A percentile compares a stretch with the other conserved stretches of the same genome.
phyloP scores from a whole-genome alignment of 805 yeast species.

The Pichia thaimueangensis region DNA sequence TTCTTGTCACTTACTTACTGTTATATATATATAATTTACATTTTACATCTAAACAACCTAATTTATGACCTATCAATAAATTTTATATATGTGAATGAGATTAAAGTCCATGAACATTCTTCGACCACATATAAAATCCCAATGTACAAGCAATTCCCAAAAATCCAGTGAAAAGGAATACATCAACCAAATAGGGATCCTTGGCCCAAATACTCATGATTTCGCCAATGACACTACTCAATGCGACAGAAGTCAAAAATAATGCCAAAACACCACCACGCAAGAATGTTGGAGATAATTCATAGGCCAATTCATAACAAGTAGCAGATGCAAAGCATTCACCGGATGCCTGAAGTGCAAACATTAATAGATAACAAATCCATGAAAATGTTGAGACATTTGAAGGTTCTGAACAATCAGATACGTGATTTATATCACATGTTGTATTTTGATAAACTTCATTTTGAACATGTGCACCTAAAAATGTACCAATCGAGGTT shows the following conservation, averaged over 20 bases:
- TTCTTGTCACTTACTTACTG: neutral
- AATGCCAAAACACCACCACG: constrained; percentile 45
- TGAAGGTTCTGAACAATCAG: constrained; percentile 16
- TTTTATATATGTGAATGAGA: neutral
- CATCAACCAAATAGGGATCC: constrained; percentile 36
- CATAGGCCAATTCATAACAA: constrained; percentile 49
- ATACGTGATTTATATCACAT: constrained; percentile 34
- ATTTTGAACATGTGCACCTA: constrained; percentile 43
- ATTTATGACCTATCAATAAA: neutral
- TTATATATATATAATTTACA: neutral
- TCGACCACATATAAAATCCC: constrained; percentile 7
- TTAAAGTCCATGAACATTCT: neutral
- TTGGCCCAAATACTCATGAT: constrained; percentile 32
- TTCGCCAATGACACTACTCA: constrained; percentile 41
- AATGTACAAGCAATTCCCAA: constrained; percentile 23
- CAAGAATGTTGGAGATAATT: constrained; percentile 44
- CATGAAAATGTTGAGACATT: constrained; percentile 27
- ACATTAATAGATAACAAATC: constrained; percentile 30
- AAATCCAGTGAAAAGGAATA: constrained; percentile 31
- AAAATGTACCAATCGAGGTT: constrained; percentile 39
- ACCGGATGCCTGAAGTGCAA: constrained; percentile 42
- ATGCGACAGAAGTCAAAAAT: constrained; percentile 35
- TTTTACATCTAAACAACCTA: too few species aligned
- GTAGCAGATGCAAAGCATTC: constrained; percentile 49
- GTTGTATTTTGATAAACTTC: constrained; percentile 38